Evolutionary conservation across 352 stramenopile genomes (phyloP), one percentile per base, ranked within the genome.

Genomic region (Phytophthora sojae): DNA sequence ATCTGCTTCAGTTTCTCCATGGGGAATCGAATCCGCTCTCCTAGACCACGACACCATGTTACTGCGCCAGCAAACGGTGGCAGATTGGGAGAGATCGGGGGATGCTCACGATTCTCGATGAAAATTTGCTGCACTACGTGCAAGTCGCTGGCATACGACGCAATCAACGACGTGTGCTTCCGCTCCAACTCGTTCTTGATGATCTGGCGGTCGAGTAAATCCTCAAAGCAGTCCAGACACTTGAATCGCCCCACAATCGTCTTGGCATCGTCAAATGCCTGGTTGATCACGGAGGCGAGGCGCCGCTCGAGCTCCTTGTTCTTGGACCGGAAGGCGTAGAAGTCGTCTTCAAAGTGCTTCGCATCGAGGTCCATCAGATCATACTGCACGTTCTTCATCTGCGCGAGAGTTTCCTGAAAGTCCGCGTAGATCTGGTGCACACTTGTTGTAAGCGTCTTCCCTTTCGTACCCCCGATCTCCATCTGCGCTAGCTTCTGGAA

Each of bases 211-310:
- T 95, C 81, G 0, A 98, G 75, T 11, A 98, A 63, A 37, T 93
- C 91, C 42, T 95, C 86, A 59, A 98, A 98, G 65, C 87, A 96
- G 54, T 98, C 91, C 26, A 98, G 83, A 25, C 97, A 95, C 57
- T 97, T 97, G 64, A 98, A 97, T 6, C 89, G 71, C 0, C 88
- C 91, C 6, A 74, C 78, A 25, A 98, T 90, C 0, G 91, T 98
- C 61, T 92, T 95, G 23, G 90, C 90, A 77, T 98, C 95, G 53
- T 98, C 93, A 49, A 98, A 98, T 6, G 90, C 93, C 57, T 98
- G 94, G 37, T 93, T 93, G 25, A 98, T 90, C 6, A 98, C 88
- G 23, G 86, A 96, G 0, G 90, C 89, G 21, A 98, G 67, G 2
- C 93, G 80, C 0, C 89, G 75, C 73, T 98, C 90, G 5, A 97